Evolutionary conservation across 2,329 filamentous ascomycete species (phyloP), one percentile per base, ranked within the genome.

Genomic region (Clonostachys rhizophaga): DNA sequence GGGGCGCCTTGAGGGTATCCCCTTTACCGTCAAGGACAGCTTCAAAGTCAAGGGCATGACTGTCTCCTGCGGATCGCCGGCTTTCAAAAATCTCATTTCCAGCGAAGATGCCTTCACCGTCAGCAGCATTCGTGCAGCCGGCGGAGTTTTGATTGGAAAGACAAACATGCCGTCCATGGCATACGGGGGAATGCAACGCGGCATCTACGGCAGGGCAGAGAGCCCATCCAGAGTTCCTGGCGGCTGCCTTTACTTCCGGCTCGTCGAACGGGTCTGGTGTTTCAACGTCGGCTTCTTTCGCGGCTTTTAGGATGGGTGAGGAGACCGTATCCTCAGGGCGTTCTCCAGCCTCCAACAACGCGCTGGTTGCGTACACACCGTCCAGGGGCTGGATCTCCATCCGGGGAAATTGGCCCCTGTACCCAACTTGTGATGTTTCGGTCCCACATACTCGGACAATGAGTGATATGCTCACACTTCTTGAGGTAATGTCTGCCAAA

Each of bases 91-190:
- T 8, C 55, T 83, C 0, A 53, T 74, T 3, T 69, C 79, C 0
- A 72, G 66, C 8, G 68, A 76, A 41, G 78, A 83, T 56, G 75
- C 78, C 2, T 73, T 72, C 4, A 71, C 73, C 6, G 76, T 78
- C 0, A 53, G 66, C 11, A 60, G 63, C 10, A 61, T 83, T 6
- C 65, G 70, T 5, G 62, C 68, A 1, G 62, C 55, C 2, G 62
- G 62, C 0, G 62, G 55, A 1, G 49, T 65, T 2, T 44, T 65
- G 1, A 49, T 65, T 7, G 80, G 79, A 0, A 70, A 72, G 41
- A 81, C 79, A 1, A 84, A 64, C 3, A 83, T 82, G 72, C 79
- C 64, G 1, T 73, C 79, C 0, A 80, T 82, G 76, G 79, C 78
- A 11, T 71, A 73, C 18, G 78, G 77, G 1, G 79, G 79, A 0